A percentile compares a stretch with the other conserved stretches of the same genome.
Evolutionary conservation across 2,329 filamentous ascomycete species (phyloP).

Genomic region (Fonsecaea erecta): DNA sequence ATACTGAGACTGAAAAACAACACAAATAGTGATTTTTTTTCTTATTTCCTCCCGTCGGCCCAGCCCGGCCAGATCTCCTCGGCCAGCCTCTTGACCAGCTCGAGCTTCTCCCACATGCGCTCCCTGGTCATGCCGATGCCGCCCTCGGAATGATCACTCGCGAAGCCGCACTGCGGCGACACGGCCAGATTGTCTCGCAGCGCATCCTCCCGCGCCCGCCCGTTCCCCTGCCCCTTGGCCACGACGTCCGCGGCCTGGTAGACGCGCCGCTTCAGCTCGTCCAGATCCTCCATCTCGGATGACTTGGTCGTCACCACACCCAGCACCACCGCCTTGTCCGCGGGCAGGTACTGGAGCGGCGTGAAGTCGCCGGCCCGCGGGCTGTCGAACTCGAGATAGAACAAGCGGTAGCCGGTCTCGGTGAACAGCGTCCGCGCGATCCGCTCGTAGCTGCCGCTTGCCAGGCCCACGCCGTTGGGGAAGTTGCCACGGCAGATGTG

Average conservation of each 20-base stretch:
- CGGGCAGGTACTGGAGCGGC: conserved; percentile 26
- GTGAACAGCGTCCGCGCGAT: conserved; percentile 30
- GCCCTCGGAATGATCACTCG: conserved; percentile 66
- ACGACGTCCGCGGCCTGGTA: conserved; percentile 25
- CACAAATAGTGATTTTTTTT: no score
- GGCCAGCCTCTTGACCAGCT: conserved; percentile 71
- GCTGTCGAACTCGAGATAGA: conserved; percentile 34
- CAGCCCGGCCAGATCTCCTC: conserved; percentile 68
- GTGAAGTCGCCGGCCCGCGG: conserved; percentile 33
- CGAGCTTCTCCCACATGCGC: conserved; percentile 74
- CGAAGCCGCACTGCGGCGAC: conserved; percentile 75
- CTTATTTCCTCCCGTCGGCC: background rate
- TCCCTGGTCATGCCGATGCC: conserved; percentile 71
- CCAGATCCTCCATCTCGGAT: conserved; percentile 26
- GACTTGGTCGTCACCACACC: conserved; percentile 32
- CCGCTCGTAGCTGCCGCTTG: conserved; percentile 29
- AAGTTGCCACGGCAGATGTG: conserved; percentile 34
- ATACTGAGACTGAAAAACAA: no score
- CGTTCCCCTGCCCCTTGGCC: conserved; percentile 19
- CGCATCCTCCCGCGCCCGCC: conserved; percentile 18
- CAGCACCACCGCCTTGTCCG: conserved; percentile 30
- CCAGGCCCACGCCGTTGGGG: conserved; percentile 23
- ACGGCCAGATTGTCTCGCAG: conserved; percentile 62
- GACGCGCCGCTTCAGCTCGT: conserved; percentile 20
- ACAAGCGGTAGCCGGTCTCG: conserved; percentile 24